phyloP scores from a whole-genome alignment of 2,329 filamentous ascomycete species.

The Penicillium sp. region DNA sequence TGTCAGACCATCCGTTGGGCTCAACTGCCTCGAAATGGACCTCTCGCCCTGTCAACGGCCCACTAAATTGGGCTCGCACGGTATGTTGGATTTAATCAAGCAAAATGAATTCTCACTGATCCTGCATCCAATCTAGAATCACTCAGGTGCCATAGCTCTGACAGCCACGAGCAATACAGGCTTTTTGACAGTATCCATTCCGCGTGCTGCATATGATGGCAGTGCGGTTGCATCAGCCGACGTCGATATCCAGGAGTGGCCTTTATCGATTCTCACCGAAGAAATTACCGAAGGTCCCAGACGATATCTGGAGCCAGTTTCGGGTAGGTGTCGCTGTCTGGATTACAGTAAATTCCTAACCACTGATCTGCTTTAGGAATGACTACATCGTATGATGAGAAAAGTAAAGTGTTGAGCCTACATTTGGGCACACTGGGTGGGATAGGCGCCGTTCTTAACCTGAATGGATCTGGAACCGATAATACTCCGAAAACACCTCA shows the following conservation, averaged over 20 bases:
- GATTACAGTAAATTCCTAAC: background rate
- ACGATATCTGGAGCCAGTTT: slow-evolving; percentile 36
- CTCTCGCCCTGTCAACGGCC: slow-evolving; percentile 30
- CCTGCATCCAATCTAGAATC: slow-evolving; percentile 19
- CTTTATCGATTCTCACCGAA: slow-evolving; percentile 21
- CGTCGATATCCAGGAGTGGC: slow-evolving; percentile 19
- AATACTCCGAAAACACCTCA: slow-evolving; percentile 13
- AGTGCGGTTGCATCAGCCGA: slow-evolving; percentile 2
- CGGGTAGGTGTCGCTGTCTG: slow-evolving; percentile 27
- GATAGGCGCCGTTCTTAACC: slow-evolving; percentile 19
- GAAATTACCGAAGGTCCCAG: slow-evolving; percentile 12
- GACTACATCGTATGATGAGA: slow-evolving; percentile 16
- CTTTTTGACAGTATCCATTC: slow-evolving; percentile 26
- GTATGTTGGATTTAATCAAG: slow-evolving; percentile 26
- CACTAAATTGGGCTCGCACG: slow-evolving; percentile 33
- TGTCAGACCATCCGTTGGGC: slow-evolving; percentile 2
- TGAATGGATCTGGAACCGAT: slow-evolving; percentile 12
- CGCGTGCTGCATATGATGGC: slow-evolving; percentile 18
- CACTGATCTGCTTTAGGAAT: slow-evolving; percentile 25
- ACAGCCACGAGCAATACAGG: slow-evolving; percentile 27
- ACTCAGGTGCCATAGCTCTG: slow-evolving; percentile 24
- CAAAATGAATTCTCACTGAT: background rate
- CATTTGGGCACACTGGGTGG: slow-evolving; percentile 36
- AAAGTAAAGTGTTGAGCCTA: slow-evolving; percentile 20
- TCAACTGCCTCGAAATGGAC: slow-evolving; percentile 4